These are phyloP conservation scores for Thalassiosira ordinaria DNA, from an alignment of 352 stramenopile genomes.

Conservation along the genomic window DNA sequence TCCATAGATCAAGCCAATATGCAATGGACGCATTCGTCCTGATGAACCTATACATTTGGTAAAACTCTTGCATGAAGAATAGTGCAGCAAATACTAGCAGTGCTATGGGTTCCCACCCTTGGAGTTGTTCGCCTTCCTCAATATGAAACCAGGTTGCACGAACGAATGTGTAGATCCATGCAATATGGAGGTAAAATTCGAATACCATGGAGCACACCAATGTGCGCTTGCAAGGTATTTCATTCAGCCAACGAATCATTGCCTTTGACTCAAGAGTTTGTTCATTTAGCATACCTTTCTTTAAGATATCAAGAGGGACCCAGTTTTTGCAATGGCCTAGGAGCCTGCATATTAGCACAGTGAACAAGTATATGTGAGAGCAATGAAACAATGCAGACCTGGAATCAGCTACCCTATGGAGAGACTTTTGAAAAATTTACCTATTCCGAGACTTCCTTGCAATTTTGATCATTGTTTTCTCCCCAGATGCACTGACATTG, in stretches of 20 bases:
- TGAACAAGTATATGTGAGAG: no score
- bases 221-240: conserved; percentile 17
- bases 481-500: not conserved
- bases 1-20: conserved; percentile 32
- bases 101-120: conserved; percentile 10
- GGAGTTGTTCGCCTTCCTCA: not conserved
- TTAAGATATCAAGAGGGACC: conserved; percentile 13
- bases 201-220: conserved; percentile 15
- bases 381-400: no score
- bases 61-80: conserved; percentile 13
- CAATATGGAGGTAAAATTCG: conserved; percentile 27
- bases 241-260: conserved; percentile 19
- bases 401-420: no score
- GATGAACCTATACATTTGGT: conserved; percentile 11
- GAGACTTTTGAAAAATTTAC: no score
- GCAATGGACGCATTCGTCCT: not conserved
- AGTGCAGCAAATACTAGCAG: conserved; percentile 16
- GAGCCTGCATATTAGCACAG: no score
- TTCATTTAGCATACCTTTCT: conserved; percentile 9
- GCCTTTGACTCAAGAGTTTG: conserved; percentile 9
- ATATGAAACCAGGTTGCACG: not conserved
- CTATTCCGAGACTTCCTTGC: not conserved
- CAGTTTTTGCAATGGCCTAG: conserved; percentile 33
- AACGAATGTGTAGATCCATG: conserved; percentile 20
- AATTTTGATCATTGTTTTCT: not conserved